A percentile compares a stretch with the other conserved stretches of the same genome.
phyloP scores from a whole-genome alignment of 495 filamentous ascomycete species.

The Xeromyces bisporus region DNA sequence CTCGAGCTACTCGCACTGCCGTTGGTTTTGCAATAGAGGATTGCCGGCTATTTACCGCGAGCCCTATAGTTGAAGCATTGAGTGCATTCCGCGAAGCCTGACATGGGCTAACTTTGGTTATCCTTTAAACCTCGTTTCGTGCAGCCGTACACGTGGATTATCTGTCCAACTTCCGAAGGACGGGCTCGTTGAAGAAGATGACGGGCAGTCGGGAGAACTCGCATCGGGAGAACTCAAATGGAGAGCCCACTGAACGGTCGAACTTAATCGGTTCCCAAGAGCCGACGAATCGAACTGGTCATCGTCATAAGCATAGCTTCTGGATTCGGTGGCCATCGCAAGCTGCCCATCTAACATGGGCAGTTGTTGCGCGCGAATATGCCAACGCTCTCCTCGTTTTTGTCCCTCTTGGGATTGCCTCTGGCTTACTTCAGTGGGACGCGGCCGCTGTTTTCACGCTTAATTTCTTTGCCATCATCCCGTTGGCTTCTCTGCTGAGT shows the following conservation, averaged over 20 bases:
- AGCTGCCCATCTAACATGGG: constrained; percentile 32
- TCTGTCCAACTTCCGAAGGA: constrained; percentile 16
- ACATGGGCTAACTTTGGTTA: background rate
- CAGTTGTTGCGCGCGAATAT: constrained; percentile 46
- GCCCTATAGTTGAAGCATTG: too few relatives aligned
- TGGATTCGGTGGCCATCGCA: constrained; percentile 42
- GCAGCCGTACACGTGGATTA: constrained; percentile 14
- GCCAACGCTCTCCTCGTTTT: constrained; percentile 79
- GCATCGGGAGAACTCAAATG: too few relatives aligned
- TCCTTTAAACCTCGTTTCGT: background rate
- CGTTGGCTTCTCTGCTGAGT: constrained; percentile 77
- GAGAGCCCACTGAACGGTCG: constrained; percentile 1
- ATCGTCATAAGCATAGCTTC: constrained; percentile 18
- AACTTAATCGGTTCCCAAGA: constrained; percentile 12
- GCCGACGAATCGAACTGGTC: constrained; percentile 8
- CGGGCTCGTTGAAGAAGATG: constrained; percentile 18
- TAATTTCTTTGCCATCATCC: constrained; percentile 94
- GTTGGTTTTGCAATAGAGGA: too few relatives aligned
- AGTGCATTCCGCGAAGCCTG: too few relatives aligned
- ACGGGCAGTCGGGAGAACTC: constrained; percentile 4
- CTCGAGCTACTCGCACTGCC: too few relatives aligned
- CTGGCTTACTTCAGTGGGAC: constrained; percentile 55
- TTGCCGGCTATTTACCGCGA: too few relatives aligned
- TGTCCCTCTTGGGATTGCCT: constrained; percentile 75
- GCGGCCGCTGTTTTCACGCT: constrained; percentile 65